Base-by-base conservation (phyloP, 805 yeast genomes). In the Yarrowia sp. region DNA sequence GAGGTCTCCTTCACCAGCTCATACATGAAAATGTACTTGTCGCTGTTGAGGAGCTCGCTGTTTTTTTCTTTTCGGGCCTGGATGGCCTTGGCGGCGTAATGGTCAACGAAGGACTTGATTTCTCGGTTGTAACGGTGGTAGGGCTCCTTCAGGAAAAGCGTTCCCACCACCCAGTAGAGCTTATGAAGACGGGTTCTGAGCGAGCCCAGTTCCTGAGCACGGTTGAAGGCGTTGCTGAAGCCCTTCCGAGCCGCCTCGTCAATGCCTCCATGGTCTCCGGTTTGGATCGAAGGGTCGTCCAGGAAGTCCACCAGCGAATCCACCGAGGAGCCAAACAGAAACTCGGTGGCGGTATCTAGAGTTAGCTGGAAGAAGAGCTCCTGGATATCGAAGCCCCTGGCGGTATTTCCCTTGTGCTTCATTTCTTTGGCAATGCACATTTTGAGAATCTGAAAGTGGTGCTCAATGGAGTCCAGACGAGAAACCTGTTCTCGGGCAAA, bases 1-100 rank as follows among this genome's bases (percentile, higher is more conserved):
- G 81, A 78, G 8, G 86, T 83, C 73, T 83, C 82, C 74, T 82
- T 82, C 61, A 79, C 83, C 71, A 84, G 79, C 72, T 83, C 86
- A 56, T 79, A 77, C 70, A 85, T 79, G 74, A 84, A 83, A 10
- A 82, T 79, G 70, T 82, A 84, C 15, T 82, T 78, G 43, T 77
- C 83, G 48, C 77, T 67, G 19, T 56, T 22, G 36, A 55, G 43
- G 12, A 55, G 36, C 64, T 69, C 71, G 73, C 72, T 41, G 75
- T 50, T 45, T 38, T 69, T 50, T 15, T 52, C 53, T 3, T 69
- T 56, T n/a, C 42, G 22, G 5, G 53, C 48, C 38, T 71, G 71
- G 58, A 83, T 75, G 5, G 83, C 85, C 63, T 72, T 72, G 36
- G 77, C 68, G 26, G 82, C 85, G 70, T 80, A 83, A 69, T 72